Percentiles rank a stretch among this genome's conserved stretches.
Evolutionary conservation across 306 rosid species (phyloP).

Genomic region (Herpetospermum pedunculosum): DNA sequence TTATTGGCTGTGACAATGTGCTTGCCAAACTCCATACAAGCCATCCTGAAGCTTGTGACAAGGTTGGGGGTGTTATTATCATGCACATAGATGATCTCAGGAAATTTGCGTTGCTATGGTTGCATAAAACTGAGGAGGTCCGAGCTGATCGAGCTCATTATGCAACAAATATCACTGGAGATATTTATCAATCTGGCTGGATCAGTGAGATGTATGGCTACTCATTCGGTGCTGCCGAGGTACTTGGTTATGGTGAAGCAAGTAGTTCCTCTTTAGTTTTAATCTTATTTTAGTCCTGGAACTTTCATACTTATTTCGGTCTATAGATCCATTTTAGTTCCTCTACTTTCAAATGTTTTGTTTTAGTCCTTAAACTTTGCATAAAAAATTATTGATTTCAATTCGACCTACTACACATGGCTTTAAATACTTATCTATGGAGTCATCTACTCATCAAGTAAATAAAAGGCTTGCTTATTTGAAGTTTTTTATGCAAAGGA

Average conservation of each 20-base stretch:
- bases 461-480: background rate
- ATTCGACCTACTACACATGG: background rate
- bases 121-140: slow-evolving; percentile 95
- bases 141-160: slow-evolving; percentile 96
- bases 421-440: background rate
- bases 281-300: background rate
- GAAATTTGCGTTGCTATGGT: slow-evolving; percentile 74
- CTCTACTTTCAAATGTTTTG: background rate
- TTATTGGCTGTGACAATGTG: slow-evolving; percentile 88
- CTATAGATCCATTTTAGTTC: background rate
- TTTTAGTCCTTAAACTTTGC: background rate
- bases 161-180: slow-evolving; percentile 89
- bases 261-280: background rate
- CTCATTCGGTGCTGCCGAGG: slow-evolving; percentile 99
- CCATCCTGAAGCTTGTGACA: slow-evolving; percentile 97
- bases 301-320: background rate
- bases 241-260: slow-evolving; percentile 18
- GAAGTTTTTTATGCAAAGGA: background rate
- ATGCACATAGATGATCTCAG: slow-evolving; percentile 96
- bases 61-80: slow-evolving; percentile 94
- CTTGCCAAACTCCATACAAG: slow-evolving; percentile 84
- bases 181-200: slow-evolving; percentile 87
- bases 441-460: background rate
- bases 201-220: slow-evolving; percentile 99
- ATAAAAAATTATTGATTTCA: background rate